Evolutionary conservation across 2,329 filamentous ascomycete genomes (phyloP).

Genomic region (Cercospora sp.): DNA sequence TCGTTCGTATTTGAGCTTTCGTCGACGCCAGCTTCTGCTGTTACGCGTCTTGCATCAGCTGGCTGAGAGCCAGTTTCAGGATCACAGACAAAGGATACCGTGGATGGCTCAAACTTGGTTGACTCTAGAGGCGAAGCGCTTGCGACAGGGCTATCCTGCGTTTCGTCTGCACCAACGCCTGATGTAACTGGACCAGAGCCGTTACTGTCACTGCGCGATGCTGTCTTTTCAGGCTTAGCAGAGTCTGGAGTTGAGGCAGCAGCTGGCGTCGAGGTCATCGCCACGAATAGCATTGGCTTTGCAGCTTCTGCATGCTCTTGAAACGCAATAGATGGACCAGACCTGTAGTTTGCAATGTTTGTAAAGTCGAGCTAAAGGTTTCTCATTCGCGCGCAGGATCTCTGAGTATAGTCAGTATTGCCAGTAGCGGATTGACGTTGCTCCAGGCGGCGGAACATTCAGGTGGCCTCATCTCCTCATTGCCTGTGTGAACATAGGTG

Average conservation of each 20-base stretch:
- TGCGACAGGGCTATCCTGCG: neutral
- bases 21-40: neutral
- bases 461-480: neutral
- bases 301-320: constrained; percentile 7
- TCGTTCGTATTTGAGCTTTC: constrained; percentile 13
- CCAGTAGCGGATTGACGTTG: constrained; percentile 30
- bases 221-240: neutral
- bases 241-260: constrained; percentile 10
- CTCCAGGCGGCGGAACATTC: constrained; percentile 28
- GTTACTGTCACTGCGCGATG: neutral
- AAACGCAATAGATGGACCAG: constrained; percentile 29
- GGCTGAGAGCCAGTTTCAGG: constrained; percentile 5
- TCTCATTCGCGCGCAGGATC: constrained; percentile 23
- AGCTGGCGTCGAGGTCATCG: constrained; percentile 9
- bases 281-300: constrained; percentile 9
- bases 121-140: constrained; percentile 2
- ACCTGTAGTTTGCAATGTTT: constrained; percentile 27
- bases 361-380: constrained; percentile 21
- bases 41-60: constrained; percentile 11
- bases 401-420: constrained; percentile 24
- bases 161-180: neutral
- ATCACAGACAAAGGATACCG: constrained; percentile 6
- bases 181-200: neutral
- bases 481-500: neutral
- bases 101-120: constrained; percentile 14